A percentile compares a stretch with the other conserved stretches of the same genome.
phyloP scores from a whole-genome alignment of 2,329 filamentous ascomycete species.

The Alternaria sp. region DNA sequence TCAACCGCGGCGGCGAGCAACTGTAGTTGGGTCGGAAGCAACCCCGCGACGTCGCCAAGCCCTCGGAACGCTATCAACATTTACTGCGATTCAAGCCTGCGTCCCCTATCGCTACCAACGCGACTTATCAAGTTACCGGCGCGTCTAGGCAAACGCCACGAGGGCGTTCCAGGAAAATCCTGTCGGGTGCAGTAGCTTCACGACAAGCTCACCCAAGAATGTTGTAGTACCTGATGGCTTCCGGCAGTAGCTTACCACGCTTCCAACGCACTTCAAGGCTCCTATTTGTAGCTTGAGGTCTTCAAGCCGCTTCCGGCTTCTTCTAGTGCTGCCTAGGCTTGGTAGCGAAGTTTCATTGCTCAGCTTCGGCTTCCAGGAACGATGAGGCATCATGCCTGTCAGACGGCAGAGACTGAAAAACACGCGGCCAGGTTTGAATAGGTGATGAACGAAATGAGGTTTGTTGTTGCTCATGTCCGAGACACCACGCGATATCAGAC shows the following conservation, averaged over 20 bases:
- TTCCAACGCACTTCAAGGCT: background rate
- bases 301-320: background rate
- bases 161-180: background rate
- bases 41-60: constrained; percentile 7
- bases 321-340: background rate
- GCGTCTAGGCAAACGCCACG: background rate
- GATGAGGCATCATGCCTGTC: background rate
- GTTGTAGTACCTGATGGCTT: background rate
- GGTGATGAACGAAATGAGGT: background rate
- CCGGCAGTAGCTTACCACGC: background rate
- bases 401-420: background rate
- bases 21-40: background rate
- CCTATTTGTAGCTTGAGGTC: background rate
- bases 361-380: background rate
- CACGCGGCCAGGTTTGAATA: background rate
- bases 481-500: background rate
- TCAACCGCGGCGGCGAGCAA: background rate
- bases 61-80: background rate
- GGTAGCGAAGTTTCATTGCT: background rate
- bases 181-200: background rate
- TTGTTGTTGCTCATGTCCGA: background rate
- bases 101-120: background rate
- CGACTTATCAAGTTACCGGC: background rate
- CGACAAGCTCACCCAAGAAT: background rate
- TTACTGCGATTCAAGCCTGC: constrained; percentile 1